A percentile compares a stretch with the other conserved stretches of the same genome.
These are phyloP conservation scores for Kernera saxatilis DNA, from an alignment of 345 rosid species.

Conservation along the genomic window DNA sequence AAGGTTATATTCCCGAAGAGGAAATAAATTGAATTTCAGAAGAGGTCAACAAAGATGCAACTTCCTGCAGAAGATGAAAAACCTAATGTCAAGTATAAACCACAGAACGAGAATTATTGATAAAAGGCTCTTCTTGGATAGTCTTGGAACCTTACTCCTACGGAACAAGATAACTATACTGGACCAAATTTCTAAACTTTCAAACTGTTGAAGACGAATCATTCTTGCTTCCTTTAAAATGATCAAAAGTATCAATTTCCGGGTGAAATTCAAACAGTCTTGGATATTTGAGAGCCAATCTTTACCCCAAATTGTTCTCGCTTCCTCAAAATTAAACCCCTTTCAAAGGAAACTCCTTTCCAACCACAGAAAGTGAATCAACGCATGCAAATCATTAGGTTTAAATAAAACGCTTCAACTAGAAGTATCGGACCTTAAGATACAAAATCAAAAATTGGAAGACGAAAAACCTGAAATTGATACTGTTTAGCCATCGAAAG, in stretches of 20 bases:
- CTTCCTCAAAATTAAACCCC: not conserved
- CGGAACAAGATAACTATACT: not conserved
- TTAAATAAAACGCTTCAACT: not conserved
- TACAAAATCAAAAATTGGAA: not conserved
- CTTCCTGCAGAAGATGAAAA: conserved; percentile 5
- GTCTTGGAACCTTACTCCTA: not conserved
- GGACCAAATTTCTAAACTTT: conserved; percentile 1
- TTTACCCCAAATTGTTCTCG: not conserved
- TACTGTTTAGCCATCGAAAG: not conserved
- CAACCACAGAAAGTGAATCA: not conserved
- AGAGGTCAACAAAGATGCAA: not conserved
- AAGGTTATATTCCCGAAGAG: not conserved
- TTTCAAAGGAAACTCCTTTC: conserved; percentile 6
- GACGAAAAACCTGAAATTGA: not conserved
- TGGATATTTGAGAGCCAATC: not conserved
- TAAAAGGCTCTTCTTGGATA: not conserved
- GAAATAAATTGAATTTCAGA: not conserved
- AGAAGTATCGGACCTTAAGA: not conserved
- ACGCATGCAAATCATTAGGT: not conserved
- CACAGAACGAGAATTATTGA: not conserved
- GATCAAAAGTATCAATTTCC: not conserved
- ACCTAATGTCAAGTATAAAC: not conserved
- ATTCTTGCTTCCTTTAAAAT: not conserved
- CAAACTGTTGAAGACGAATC: not conserved
- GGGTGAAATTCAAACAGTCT: not conserved